Evolutionary conservation across 2,329 filamentous ascomycete species (phyloP).

Genomic region (Plenodomus tracheiphilus): DNA sequence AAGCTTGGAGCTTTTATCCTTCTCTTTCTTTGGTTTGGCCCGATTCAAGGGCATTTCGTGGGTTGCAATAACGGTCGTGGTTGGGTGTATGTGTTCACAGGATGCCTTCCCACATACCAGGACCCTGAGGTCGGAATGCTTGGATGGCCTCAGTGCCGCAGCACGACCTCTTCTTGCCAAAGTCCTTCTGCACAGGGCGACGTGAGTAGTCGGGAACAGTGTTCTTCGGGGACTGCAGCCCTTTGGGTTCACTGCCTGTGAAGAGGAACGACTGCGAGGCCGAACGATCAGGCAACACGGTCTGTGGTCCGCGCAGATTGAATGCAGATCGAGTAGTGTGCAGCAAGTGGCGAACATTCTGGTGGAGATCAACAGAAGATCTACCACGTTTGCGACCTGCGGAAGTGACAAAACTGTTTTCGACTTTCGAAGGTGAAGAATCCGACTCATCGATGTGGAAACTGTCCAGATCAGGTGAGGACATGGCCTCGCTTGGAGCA

Average conservation of each 20-base stretch:
- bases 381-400: constrained; percentile 61
- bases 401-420: constrained; percentile 29
- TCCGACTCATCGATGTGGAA: constrained; percentile 57
- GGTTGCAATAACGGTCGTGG: constrained; percentile 7
- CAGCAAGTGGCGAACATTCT: constrained; percentile 68
- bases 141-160: constrained; percentile 63
- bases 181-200: constrained; percentile 51
- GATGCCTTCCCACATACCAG: constrained; percentile 70
- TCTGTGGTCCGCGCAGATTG: constrained; percentile 41
- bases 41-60: constrained; percentile 21
- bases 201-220: constrained; percentile 45
- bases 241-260: constrained; percentile 36
- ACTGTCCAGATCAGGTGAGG: constrained; percentile 45
- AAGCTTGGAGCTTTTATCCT: constrained; percentile 11
- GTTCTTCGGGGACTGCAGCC: constrained; percentile 45
- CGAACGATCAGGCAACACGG: constrained; percentile 42
- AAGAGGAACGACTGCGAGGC: constrained; percentile 39
- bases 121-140: constrained; percentile 57
- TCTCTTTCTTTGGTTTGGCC: constrained; percentile 17
- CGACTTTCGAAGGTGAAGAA: constrained; percentile 29
- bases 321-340: constrained; percentile 43
- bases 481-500: constrained; percentile 40
- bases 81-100: constrained; percentile 42
- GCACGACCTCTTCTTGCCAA: constrained; percentile 67
- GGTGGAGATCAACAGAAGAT: constrained; percentile 65